phyloP scores from a whole-genome alignment of 225 moss, liverwort and hornwort genomes.

The Pleurozium schreberi region DNA sequence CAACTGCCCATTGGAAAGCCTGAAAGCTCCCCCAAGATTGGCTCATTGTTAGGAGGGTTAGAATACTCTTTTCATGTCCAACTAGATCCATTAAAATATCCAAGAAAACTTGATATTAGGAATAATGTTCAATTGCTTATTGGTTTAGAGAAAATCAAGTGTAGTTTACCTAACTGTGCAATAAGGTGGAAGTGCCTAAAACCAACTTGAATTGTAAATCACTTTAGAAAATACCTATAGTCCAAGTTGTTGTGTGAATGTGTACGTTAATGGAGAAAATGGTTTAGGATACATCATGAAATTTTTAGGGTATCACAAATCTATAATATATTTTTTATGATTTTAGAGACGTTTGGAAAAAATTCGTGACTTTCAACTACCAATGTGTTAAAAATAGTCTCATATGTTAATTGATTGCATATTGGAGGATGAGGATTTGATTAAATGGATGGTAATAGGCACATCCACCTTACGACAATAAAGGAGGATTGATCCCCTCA shows the following conservation, averaged over 20 bases:
- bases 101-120: not conserved
- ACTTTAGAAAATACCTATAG: not conserved
- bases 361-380: not conserved
- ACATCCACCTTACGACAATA: not conserved
- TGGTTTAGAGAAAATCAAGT: not conserved
- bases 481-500: too few species aligned
- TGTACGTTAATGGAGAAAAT: too few species aligned
- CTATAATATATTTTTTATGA: not conserved
- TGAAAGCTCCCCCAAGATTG: not conserved
- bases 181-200: not conserved
- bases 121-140: not conserved
- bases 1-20: not conserved
- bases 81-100: not conserved
- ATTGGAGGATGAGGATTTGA: not conserved
- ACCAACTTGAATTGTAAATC: not conserved
- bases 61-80: not conserved
- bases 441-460: not conserved
- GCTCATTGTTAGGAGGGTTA: not conserved
- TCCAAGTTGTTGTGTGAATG: not conserved
- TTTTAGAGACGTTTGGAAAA: not conserved
- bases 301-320: not conserved
- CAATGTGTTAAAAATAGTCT: not conserved
- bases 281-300: fast-evolving
- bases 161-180: not conserved
- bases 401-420: too few species aligned